Conservation (phyloP, 768 basidiomycete species). For the Podaxis sp. region DNA sequence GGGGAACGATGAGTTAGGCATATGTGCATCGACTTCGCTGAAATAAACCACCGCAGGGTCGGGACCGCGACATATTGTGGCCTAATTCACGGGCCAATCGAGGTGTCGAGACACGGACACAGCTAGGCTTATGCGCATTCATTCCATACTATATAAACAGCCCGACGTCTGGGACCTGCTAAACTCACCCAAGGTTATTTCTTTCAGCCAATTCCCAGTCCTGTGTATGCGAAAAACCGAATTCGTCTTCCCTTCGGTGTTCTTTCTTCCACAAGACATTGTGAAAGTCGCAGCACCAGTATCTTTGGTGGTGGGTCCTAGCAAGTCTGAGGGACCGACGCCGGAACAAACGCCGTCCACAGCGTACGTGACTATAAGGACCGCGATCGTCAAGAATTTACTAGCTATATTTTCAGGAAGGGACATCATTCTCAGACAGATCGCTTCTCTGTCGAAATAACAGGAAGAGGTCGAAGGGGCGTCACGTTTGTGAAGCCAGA, state of each 20-base stretch:
- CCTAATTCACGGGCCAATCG: no score
- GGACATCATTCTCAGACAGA: not conserved
- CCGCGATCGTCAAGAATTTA: not conserved
- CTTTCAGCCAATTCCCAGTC: no score
- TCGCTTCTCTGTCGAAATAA: not conserved
- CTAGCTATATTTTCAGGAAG: not conserved
- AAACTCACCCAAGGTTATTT: no score
- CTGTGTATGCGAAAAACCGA: not conserved
- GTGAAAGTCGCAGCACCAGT: not conserved
- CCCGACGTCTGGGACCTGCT: no score
- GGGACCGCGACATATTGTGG: no score
- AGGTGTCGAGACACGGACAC: no score
- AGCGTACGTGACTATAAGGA: not conserved
- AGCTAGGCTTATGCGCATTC: no score
- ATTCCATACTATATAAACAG: no score
- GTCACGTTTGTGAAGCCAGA: not conserved
- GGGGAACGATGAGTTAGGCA: no score
- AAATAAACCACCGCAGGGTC: no score
- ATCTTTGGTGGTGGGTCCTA: not conserved
- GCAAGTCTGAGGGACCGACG: not conserved
- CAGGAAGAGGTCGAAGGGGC: not conserved
- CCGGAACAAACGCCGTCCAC: not conserved
- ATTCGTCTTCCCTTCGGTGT: not conserved
- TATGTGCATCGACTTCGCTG: no score
- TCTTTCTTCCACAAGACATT: not conserved